Base-by-base conservation (phyloP, 129 eudicot species). In the Tanacetum coccineum region DNA sequence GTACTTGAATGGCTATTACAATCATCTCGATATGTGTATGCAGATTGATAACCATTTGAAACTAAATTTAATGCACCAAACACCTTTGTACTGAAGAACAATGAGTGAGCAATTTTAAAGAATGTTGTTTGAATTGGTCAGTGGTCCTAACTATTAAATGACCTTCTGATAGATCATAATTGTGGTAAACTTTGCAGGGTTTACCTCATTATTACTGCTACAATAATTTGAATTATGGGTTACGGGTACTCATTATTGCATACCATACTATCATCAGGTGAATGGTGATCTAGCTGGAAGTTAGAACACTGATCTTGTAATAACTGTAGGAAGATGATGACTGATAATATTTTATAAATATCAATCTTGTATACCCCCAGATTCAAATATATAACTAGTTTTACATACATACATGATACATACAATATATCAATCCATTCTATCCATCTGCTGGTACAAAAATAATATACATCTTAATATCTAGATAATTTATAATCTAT, bases 401-500 rank as follows among this genome's bases (percentile, higher is more conserved):
- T 80, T 80, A 67, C 80, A 76, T 57, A 76, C 69, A 65, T 55
- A 55, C 28, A 51, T 76, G 66, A 71, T 72, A 61, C 64, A 68
- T 76, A 72, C 76, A 53, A 74, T 75, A 80, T 82, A 74, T 78
- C 82, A 85, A 82, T 81, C 87, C 81, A 67, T 63, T 60, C 87
- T 79, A 76, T 50, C 81, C 75, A 72, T 63, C 76, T 74, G 73
- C 66, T 58, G 59, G 62, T 78, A 79, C 83, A 80, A 80, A 84
- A 78, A 64, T 79, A 80, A 86, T 89, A 84, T 89, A 89, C 96
- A 89, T 70, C 81, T 74, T 80, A 74, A 75, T 74, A 61, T 70
- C 81, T 74, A 78, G 74, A 75, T 74, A 61, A 69, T 63, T 78
- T 79, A 73, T 76, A 81, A 76, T 60, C 84, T 72, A 75, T 70